Evolutionary conservation across 805 yeast species (phyloP), one percentile per base, ranked within the genome.

Genomic region (Myxozyma melibiosi): DNA sequence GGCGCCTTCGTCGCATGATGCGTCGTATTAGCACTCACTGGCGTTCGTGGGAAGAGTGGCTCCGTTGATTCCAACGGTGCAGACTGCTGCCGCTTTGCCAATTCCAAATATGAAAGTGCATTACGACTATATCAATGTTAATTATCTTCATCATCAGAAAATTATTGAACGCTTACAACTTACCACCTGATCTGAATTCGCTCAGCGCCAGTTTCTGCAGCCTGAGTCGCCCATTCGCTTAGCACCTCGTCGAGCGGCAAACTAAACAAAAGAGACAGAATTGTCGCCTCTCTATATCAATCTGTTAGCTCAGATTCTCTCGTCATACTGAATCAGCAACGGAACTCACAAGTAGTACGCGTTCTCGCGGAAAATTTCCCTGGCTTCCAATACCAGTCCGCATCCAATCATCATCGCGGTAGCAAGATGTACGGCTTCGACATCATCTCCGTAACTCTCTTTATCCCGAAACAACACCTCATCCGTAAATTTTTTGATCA

Each of bases 361-460:
- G 34, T 60, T 51, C 24, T 33, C 41, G 18, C 51, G 39, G 24
- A 52, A 53, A 16, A 60, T 40, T 7, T 53, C 53, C n/a, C 51
- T n/a, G 16, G 64, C 64, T 14, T 53, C 57, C 20, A 33, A 7
- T 4, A 50, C 34, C 25, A 50, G 25, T 2, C 60, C 63, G n/a
- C 57, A 58, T 13, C 54, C 59, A 14, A 60, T 53, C 58, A 60
- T 37, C 62, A 60, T 57, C 35, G 48, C 64, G 13, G 59, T 39
- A 11, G 63, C 58, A 8, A 60, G 40, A 45, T 60, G 64, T 33
- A 60, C 50, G 7, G 64, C 64, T 31, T 60, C 64, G n/a, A 60
- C 62, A 33, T 60, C 64, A 28, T 60, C 64, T 4, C 61, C 62
- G 37, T 44, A 60, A 6, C 53, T 42, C n/a, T 52, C 57, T 24